phyloP scores from a whole-genome alignment of 805 yeast species.

The Cyberlindnera misumaiensis region DNA sequence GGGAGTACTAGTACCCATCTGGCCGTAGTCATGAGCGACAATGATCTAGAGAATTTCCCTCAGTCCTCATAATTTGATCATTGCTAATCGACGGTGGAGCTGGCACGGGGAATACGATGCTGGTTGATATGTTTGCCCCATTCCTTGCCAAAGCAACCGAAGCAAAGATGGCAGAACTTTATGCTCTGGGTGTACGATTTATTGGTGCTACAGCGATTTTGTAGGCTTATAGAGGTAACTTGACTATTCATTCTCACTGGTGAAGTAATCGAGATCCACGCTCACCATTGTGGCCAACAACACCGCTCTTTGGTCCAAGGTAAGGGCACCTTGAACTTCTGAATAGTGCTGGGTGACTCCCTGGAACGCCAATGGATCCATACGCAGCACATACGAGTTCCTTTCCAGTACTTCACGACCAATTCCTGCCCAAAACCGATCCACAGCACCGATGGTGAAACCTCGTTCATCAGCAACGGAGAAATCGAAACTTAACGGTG shows the following conservation, averaged over 20 bases:
- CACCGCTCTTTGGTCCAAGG: conserved; percentile 77
- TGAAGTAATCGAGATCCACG: conserved; percentile 88
- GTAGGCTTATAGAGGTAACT: not conserved
- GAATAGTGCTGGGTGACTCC: conserved; percentile 49
- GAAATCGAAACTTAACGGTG: conserved; percentile 77
- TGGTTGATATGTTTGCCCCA: conserved; percentile 67
- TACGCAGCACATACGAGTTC: conserved; percentile 78
- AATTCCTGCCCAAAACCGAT: conserved; percentile 85
- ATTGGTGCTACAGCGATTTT: too few species aligned
- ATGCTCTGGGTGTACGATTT: conserved; percentile 62
- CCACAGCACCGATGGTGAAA: conserved; percentile 65
- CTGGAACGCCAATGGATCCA: conserved; percentile 63
- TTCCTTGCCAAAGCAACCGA: conserved; percentile 54
- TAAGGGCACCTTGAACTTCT: conserved; percentile 39
- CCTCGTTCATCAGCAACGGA: conserved; percentile 57
- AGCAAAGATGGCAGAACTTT: conserved; percentile 65
- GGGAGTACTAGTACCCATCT: conserved; percentile 27
- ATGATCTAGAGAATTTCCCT: conserved; percentile 37
- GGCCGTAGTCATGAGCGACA: conserved; percentile 47
- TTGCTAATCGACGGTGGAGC: conserved; percentile 59
- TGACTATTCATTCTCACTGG: too few species aligned
- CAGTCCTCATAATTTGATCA: conserved; percentile 53
- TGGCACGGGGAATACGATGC: conserved; percentile 71
- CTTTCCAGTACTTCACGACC: conserved; percentile 80
- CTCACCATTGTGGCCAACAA: conserved; percentile 81